Evolutionary conservation across 2,329 filamentous ascomycete species (phyloP), one percentile per base, ranked within the genome.

Genomic region (Chaetomiaceae sp.): DNA sequence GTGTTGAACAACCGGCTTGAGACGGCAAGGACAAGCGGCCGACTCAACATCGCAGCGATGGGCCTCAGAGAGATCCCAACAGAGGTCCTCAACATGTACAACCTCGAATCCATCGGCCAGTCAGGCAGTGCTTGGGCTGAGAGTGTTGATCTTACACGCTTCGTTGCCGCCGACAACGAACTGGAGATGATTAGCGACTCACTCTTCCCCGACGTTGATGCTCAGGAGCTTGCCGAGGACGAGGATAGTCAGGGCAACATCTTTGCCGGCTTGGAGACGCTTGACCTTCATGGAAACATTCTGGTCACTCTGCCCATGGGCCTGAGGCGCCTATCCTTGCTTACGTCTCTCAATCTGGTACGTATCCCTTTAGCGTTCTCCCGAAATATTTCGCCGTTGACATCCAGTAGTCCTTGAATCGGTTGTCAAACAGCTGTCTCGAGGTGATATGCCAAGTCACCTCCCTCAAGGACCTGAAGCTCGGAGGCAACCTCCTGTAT

Each of bases 21-120:
- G 51, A 73, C 80, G 14, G 94, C 88, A 1, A 80, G 90, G 43
- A 84, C 80, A 0, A 87, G 87, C 32, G 94, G 94, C 2, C 82
- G 86, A 47, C 75, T 99, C 34, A 96, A 96, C 59, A 91, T 99
- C 65, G 86, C 91, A 1, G 90, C 88, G 0, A 80, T 97, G 76
- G 82, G 84, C 1, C 70, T 99, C 34, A 87, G 84, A 56, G 78
- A 86, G 53, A 87, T 99, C 3, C 94, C 94, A 0, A 70, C 80
- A 1, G 89, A 95, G 64, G 87, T 97, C 0, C 73, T 95, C 71
- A 82, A 84, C 50, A 97, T 97, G 91, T 97, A 96, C 67, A 87
- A 90, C 62, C 75, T 89, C 16, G 84, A 90, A 48, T 78, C 80
- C 1, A 77, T 84, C 51, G 81, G 85, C 33, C 76, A 75, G 11